Evolutionary conservation across 192 early-diverging fungal genomes (phyloP), one percentile per base, ranked within the genome.

Genomic region (Phycomyces nitens): DNA sequence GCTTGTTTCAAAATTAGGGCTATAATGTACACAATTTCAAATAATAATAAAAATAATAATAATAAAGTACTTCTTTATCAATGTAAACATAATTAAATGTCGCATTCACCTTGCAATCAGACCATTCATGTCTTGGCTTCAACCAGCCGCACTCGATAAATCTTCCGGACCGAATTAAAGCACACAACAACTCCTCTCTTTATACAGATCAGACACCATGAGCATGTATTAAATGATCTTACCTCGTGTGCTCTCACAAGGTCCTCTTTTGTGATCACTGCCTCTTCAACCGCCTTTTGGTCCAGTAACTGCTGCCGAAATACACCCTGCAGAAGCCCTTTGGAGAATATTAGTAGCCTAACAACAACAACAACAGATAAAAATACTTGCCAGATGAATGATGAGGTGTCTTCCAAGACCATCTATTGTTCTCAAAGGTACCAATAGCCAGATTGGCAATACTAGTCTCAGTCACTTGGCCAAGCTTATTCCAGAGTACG

Each of bases 401-500:
- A 0, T 56, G 49, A 1, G 84, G 84, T 20, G 84, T 85, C 24
- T 75, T 74, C 84, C 84, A 85, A 12, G 64, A 38, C 7, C 58
- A 9, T 57, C 51, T 24, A 62, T 64, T 23, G 34, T 58, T 22
- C 56, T 73, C 53, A 51, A 53, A 14, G 29, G 57, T 41, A 27
- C 77, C 66, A 6, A 85, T 43, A 3, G 84, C 84, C 43, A 85
- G 75, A 43, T 85, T 85, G 21, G 81, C 74, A 54, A 85, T 82
- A 24, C 80, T 72, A 10, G 77, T 70, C 41, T 85, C 84, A 29
- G 80, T 85, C 3, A 85, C 64, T 56, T 85, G 64, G n/a, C 59
- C 23, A 1, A 68, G 42, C 42, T 78, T 60, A 56, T 85, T 85
- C 41, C 72, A 83, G 27, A 85, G 24, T 18, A 83, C 56, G 29